phyloP scores from a whole-genome alignment of 768 basidiomycete species.

The Amanita molliuscula region DNA sequence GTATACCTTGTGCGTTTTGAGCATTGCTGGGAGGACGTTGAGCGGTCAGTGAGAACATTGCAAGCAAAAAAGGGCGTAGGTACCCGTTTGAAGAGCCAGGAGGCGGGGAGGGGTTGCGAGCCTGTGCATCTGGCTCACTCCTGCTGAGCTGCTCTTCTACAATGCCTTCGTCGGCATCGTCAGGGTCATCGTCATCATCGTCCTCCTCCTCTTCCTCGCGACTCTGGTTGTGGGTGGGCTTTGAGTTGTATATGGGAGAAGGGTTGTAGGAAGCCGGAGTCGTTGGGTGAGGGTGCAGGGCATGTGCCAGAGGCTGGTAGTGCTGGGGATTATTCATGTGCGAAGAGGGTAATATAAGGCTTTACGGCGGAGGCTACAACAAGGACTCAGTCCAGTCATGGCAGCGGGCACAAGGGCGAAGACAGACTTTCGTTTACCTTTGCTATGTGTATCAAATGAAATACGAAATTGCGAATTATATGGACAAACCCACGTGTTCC shows the following conservation, averaged over 20 bases:
- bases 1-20: slow-evolving; percentile 13
- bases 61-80: slow-evolving; percentile 11
- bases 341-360: not conserved
- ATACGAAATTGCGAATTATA: slow-evolving; percentile 16
- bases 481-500: slow-evolving; percentile 6
- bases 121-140: slow-evolving; percentile 32
- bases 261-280: slow-evolving; percentile 15
- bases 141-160: slow-evolving; percentile 57
- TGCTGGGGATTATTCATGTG: slow-evolving; percentile 65
- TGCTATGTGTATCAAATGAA: slow-evolving; percentile 21
- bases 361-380: not conserved
- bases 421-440: slow-evolving; percentile 15
- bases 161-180: slow-evolving; percentile 67
- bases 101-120: slow-evolving; percentile 26
- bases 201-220: slow-evolving; percentile 33
- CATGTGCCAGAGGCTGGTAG: slow-evolving; percentile 75
- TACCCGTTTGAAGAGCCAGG: slow-evolving; percentile 20
- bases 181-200: slow-evolving; percentile 48
- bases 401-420: slow-evolving; percentile 4
- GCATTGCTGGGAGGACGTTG: slow-evolving; percentile 9
- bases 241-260: slow-evolving; percentile 17
- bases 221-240: slow-evolving; percentile 8
- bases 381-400: slow-evolving; percentile 6
- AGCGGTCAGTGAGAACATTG: not conserved
- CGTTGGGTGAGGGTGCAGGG: slow-evolving; percentile 49